Conservation (phyloP, 2,329 filamentous ascomycete genomes). For the Grosmannia huntii region DNA sequence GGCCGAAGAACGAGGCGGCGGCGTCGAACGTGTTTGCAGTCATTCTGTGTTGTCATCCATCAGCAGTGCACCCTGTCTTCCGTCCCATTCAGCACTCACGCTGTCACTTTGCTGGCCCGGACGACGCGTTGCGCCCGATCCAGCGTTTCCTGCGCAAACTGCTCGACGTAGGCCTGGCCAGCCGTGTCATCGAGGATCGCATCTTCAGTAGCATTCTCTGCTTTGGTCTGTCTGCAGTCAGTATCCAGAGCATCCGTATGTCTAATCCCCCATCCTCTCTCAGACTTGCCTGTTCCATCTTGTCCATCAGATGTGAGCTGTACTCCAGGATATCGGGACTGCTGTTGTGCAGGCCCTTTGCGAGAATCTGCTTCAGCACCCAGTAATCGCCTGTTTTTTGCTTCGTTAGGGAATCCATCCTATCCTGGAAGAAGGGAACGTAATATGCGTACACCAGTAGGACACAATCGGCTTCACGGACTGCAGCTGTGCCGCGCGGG, state of each 20-base stretch:
- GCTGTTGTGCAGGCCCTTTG: conserved; percentile 61
- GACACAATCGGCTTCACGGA: conserved; percentile 74
- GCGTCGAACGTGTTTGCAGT: conserved; percentile 92
- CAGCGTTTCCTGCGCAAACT: conserved; percentile 85
- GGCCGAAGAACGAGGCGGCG: conserved; percentile 80
- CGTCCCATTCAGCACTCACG: conserved; percentile 30
- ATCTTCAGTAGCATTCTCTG: conserved; percentile 62
- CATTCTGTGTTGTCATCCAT: conserved; percentile 40
- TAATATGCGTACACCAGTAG: conserved; percentile 71
- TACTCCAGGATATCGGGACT: conserved; percentile 70
- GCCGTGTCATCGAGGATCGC: conserved; percentile 75
- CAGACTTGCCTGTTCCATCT: conserved; percentile 63
- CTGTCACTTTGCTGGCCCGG: conserved; percentile 69
- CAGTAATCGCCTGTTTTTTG: conserved; percentile 65
- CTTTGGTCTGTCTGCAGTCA: conserved; percentile 44
- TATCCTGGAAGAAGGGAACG: neutral
- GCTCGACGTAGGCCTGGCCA: conserved; percentile 84
- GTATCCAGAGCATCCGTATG: neutral
- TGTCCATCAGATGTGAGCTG: conserved; percentile 79
- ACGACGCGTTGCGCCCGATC: conserved; percentile 72
- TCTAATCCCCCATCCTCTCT: too few species aligned
- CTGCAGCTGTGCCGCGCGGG: conserved; percentile 74
- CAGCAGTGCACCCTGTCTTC: neutral
- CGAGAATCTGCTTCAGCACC: conserved; percentile 83
- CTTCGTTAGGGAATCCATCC: neutral